Conservation (phyloP, 225 moss, liverwort and hornwort species). For the Physcomitrellopsis africana region DNA sequence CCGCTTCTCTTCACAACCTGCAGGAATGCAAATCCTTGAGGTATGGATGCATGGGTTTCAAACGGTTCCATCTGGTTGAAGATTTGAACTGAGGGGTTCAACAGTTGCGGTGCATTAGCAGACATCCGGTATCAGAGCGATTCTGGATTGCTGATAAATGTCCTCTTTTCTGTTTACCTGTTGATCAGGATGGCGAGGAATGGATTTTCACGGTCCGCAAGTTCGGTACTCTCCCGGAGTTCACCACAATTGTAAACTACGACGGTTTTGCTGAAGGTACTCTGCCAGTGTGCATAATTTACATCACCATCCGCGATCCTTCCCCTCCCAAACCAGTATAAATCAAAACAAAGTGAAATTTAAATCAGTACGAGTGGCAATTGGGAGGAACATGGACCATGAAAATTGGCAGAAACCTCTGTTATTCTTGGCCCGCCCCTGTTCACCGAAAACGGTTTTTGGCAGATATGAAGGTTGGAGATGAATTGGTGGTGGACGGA, state of each 20-base stretch:
- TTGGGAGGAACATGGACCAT: background rate
- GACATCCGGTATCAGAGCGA: background rate
- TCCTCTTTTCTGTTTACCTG: background rate
- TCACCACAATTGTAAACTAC: slow-evolving; percentile 82
- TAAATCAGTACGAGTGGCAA: background rate
- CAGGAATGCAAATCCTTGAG: background rate
- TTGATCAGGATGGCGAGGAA: slow-evolving; percentile 84
- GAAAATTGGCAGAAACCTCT: background rate
- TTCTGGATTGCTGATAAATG: slow-evolving; percentile 1
- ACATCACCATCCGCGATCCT: background rate
- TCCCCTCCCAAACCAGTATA: too few relatives aligned
- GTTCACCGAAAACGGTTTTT: background rate
- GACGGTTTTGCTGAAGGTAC: slow-evolving; percentile 97
- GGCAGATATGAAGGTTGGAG: slow-evolving; percentile 80
- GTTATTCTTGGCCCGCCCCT: background rate
- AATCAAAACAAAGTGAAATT: too few relatives aligned
- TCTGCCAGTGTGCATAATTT: background rate
- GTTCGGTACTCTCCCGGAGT: slow-evolving; percentile 61
- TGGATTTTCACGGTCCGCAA: slow-evolving; percentile 96
- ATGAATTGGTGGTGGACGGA: slow-evolving; percentile 95
- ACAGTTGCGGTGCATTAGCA: slow-evolving; percentile 1
- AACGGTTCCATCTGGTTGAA: background rate
- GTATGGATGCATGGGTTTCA: background rate
- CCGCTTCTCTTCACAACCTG: background rate
- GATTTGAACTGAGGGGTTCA: background rate